Evolutionary conservation across 176 grass and related monocot genomes (phyloP), one percentile per base, ranked within the genome.

Genomic region (Bromus sterilis): DNA sequence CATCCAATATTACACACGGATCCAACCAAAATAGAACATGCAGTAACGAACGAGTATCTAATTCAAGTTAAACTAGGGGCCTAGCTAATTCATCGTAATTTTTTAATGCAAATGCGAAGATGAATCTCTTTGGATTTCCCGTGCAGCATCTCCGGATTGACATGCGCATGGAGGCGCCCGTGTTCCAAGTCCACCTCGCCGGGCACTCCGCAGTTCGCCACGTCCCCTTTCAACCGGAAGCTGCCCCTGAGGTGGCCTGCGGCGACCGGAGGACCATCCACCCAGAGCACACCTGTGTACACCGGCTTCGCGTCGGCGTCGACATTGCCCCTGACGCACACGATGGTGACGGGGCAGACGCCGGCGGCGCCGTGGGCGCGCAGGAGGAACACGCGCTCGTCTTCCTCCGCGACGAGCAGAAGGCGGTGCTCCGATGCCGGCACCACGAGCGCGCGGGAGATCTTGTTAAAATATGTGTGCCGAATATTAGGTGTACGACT

Each of bases 111-210:
- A 28, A 71, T 71, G 67, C 11, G 12, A n/a, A 71, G 67, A 71
- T 71, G 67, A 71, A 71, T 25, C 67, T 71, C 67, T 40, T 71
- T 71, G 23, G 39, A 28, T 23, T 71, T 37, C 66, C 67, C 67
- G 67, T 71, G 67, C 35, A 71, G 67, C 67, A 71, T 43, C 67
- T 71, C 67, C 67, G 67, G 67, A 40, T 43, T 71, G 67, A 71
- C 67, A 71, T 71, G 67, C 23, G 67, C 67, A 71, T 71, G 67
- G 67, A 71, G 67, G 37, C 41, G 67, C 67, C 67, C 67, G 26
- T 71, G 67, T 6, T 71, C 67, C 67, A 71, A 43, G 39, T 71
- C 67, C 67, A 71, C 67, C 13, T 71, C 67, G 67, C 37, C 67
- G 39, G 67, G 67, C 24, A 43, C 39, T 14, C 6, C 39, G 67